Percentiles rank a stretch among this genome's conserved stretches.
Evolutionary conservation across 331 rosid genomes (phyloP).

Genomic region (Rosa hybrid): DNA sequence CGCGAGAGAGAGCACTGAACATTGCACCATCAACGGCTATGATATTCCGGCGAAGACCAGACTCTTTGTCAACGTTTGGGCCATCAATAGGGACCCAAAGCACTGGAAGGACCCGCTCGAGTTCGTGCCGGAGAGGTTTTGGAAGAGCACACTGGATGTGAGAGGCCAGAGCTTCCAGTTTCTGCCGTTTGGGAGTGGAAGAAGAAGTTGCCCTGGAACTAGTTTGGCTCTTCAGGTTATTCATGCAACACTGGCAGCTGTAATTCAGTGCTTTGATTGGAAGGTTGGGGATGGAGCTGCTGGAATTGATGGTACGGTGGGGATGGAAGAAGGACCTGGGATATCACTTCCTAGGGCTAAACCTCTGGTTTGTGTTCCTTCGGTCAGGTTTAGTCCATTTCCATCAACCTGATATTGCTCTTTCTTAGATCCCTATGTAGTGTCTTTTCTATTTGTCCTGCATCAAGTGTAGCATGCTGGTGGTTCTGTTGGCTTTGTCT

Average conservation of each 20-base stretch:
- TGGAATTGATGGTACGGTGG: constrained; percentile 14
- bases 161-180: constrained; percentile 57
- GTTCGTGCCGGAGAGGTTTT: constrained; percentile 66
- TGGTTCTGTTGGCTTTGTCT: no score
- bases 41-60: constrained; percentile 60
- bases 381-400: constrained; percentile 41
- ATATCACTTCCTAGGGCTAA: constrained; percentile 51
- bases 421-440: not conserved
- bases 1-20: constrained; percentile 45
- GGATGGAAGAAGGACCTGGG: constrained; percentile 65
- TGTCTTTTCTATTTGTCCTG: no score
- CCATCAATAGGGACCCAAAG: constrained; percentile 63
- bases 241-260: constrained; percentile 44
- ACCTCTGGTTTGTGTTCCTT: constrained; percentile 52
- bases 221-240: constrained; percentile 57
- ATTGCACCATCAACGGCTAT: constrained; percentile 44
- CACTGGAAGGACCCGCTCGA: constrained; percentile 65
- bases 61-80: constrained; percentile 58
- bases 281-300: constrained; percentile 31
- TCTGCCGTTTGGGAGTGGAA: constrained; percentile 75
- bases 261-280: constrained; percentile 84
- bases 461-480: no score
- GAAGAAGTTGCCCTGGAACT: constrained; percentile 76
- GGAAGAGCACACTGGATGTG: constrained; percentile 37
- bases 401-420: not conserved